Percentiles rank a stretch among this genome's conserved stretches.
phyloP scores from a whole-genome alignment of 2,329 filamentous ascomycete species.

The Aspergillus pseudoviridinutans region DNA sequence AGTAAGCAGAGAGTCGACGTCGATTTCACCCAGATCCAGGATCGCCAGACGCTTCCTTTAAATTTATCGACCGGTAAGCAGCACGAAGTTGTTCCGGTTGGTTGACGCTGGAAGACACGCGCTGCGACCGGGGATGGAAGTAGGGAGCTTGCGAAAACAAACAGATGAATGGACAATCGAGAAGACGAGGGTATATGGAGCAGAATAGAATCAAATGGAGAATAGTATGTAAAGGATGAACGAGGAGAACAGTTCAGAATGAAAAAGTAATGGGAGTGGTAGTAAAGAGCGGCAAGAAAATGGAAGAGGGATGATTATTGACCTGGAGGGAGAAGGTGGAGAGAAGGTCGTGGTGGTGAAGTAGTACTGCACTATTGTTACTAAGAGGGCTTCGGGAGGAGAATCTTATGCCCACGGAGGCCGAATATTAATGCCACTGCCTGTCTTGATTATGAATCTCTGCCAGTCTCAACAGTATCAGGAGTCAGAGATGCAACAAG shows the following conservation, averaged over 20 bases:
- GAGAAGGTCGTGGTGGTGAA: neutral
- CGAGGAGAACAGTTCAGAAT: slow-evolving; percentile 1
- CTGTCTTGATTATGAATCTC: neutral
- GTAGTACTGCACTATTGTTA: neutral
- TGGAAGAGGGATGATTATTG: neutral
- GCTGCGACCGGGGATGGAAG: slow-evolving; percentile 2
- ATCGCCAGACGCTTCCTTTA: slow-evolving; percentile 3
- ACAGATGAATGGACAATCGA: neutral
- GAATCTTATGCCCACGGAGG: neutral
- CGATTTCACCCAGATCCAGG: slow-evolving; percentile 9
- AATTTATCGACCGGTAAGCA: neutral
- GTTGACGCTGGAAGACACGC: slow-evolving; percentile 17
- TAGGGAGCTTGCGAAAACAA: neutral
- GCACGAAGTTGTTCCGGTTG: neutral
- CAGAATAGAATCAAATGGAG: neutral
- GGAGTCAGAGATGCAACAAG: neutral
- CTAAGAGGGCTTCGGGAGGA: neutral
- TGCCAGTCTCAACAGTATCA: neutral
- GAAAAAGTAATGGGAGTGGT: slow-evolving; percentile 1
- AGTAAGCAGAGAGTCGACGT: slow-evolving; percentile 9
- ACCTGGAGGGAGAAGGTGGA: neutral
- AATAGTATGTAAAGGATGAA: slow-evolving; percentile 1
- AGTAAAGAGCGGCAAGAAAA: slow-evolving; percentile 1
- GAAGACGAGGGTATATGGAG: neutral
- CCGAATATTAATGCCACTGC: neutral